Evolutionary conservation across 1,284 basidiomycete species (phyloP).

Genomic region (Takashimella tepidaria): DNA sequence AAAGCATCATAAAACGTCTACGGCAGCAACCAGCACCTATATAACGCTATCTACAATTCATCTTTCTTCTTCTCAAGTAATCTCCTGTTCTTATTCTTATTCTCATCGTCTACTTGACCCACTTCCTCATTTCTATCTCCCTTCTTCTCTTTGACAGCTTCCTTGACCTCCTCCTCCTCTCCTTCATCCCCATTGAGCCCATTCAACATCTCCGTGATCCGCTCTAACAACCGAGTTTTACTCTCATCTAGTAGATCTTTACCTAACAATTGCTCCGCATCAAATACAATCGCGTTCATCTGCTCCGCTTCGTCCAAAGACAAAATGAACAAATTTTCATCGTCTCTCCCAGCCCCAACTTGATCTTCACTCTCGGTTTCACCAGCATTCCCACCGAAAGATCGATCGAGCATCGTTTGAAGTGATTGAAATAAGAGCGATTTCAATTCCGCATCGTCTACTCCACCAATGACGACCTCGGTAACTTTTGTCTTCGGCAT

Average conservation of each 20-base stretch:
- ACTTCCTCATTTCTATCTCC: not conserved
- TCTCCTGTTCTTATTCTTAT: not conserved
- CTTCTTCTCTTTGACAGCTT: not conserved
- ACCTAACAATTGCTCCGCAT: not conserved
- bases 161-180: not conserved
- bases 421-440: not conserved
- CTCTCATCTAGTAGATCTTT: not conserved
- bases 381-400: not conserved
- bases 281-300: not conserved
- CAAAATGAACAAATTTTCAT: not conserved
- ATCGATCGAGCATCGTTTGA: not conserved
- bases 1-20: no score
- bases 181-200: not conserved
- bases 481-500: not conserved
- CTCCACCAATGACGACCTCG: not conserved
- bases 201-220: not conserved
- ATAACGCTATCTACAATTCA: not conserved
- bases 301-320: not conserved
- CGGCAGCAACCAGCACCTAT: no score
- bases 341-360: not conserved
- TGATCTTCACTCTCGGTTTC: not conserved
- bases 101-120: not conserved
- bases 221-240: not conserved
- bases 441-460: not conserved
- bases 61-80: not conserved